Percentiles rank a stretch among this genome's conserved stretches.
Evolutionary conservation across 2,329 filamentous ascomycete species (phyloP).

Genomic region (Coleophoma cylindrospora): DNA sequence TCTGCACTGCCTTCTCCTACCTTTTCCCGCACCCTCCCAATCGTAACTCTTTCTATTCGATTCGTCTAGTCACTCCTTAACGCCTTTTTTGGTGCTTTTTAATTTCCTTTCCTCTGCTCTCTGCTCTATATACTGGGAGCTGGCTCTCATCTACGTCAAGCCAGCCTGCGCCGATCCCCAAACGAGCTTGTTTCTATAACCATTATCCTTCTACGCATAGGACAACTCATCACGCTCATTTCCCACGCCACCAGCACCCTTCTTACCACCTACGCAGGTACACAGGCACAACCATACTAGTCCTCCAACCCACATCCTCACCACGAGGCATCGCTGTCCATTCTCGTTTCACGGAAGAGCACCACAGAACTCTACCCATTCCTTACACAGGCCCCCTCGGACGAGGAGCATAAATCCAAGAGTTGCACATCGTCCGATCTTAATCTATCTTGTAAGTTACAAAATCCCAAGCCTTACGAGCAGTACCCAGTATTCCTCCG

Average conservation of each 20-base stretch:
- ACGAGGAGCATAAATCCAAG: slow-evolving; percentile 32
- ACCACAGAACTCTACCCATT: slow-evolving; percentile 30
- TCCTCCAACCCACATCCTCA: slow-evolving; percentile 31
- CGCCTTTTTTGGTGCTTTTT: slow-evolving; percentile 21
- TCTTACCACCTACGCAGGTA: too few relatives aligned
- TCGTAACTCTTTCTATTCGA: slow-evolving; percentile 32
- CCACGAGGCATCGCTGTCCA: slow-evolving; percentile 33
- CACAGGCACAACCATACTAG: slow-evolving; percentile 13
- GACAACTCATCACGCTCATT: slow-evolving; percentile 36
- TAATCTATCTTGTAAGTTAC: slow-evolving; percentile 24
- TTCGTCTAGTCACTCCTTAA: slow-evolving; percentile 48
- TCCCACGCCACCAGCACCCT: slow-evolving; percentile 21
- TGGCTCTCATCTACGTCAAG: slow-evolving; percentile 47
- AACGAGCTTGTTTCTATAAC: slow-evolving; percentile 37
- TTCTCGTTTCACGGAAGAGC: slow-evolving; percentile 28
- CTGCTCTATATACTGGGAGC: slow-evolving; percentile 47
- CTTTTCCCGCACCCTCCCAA: slow-evolving; percentile 40
- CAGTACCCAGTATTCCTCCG: slow-evolving; percentile 8
- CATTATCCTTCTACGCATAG: slow-evolving; percentile 24
- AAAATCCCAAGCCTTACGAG: slow-evolving; percentile 9
- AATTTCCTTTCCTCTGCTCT: slow-evolving; percentile 32
- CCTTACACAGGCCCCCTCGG: slow-evolving; percentile 24
- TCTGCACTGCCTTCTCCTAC: slow-evolving; percentile 40
- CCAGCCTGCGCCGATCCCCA: slow-evolving; percentile 27
- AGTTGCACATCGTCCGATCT: slow-evolving; percentile 24